phyloP scores from a whole-genome alignment of 1,139 yeast species.

The Arxiozyma telluris region DNA sequence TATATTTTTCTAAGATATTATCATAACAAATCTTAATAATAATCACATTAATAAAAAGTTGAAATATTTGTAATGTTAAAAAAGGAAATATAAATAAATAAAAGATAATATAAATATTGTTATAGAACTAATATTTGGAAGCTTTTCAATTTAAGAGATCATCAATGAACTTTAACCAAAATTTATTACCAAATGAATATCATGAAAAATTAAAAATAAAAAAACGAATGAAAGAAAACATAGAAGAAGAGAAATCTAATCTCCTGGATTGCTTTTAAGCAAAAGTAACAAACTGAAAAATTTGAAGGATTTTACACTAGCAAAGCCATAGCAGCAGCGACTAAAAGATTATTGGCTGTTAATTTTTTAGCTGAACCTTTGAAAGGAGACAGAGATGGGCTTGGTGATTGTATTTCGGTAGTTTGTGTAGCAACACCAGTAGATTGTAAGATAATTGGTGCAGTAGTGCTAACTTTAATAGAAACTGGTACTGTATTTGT shows the following conservation, averaged over 20 bases:
- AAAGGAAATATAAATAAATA: neutral
- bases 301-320: neutral
- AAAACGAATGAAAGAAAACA: neutral
- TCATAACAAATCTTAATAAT: no score
- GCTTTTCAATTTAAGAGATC: neutral
- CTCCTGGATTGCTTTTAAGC: neutral
- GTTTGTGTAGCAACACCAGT: neutral
- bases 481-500: neutral
- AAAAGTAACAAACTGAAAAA: neutral
- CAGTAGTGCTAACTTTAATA: neutral
- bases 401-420: neutral
- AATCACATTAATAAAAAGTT: no score
- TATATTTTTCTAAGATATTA: no score
- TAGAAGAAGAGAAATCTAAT: neutral
- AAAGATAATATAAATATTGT: neutral
- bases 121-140: neutral
- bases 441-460: neutral
- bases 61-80: no score
- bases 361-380: constrained; percentile 3
- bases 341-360: neutral
- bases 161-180: neutral
- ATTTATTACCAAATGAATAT: neutral
- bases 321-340: constrained; percentile 2
- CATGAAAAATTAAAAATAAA: neutral
- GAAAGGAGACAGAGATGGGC: neutral